Percentiles rank a stretch among this genome's conserved stretches.
phyloP scores from a whole-genome alignment of 768 basidiomycete species.

The Tubosaeta sp. region DNA sequence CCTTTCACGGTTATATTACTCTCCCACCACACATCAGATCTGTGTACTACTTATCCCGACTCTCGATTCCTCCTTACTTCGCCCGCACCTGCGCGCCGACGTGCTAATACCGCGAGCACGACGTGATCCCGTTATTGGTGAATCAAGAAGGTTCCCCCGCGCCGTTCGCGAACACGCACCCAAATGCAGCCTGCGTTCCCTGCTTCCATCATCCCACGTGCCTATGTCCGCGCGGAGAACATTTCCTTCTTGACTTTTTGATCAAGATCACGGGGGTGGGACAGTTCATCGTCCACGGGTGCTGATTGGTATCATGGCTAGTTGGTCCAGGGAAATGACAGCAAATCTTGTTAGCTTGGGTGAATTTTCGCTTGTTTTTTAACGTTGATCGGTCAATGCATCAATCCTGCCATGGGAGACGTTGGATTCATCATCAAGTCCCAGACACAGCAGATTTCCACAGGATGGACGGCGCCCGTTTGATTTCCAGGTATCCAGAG shows the following conservation, averaged over 20 bases:
- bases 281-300: background rate
- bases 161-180: background rate
- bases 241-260: background rate
- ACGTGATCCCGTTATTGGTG: background rate
- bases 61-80: background rate
- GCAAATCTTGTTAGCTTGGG: too few species aligned
- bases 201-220: background rate
- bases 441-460: background rate
- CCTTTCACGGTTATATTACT: background rate
- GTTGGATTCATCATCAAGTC: background rate
- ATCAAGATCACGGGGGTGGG: background rate
- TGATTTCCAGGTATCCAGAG: background rate
- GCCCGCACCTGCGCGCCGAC: background rate
- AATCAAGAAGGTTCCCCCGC: background rate
- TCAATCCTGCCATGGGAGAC: background rate
- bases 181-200: background rate
- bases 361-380: too few species aligned
- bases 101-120: background rate
- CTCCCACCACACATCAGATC: background rate
- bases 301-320: background rate
- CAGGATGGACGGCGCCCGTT: background rate
- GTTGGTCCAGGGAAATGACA: background rate
- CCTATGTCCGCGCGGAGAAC: background rate
- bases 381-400: background rate
- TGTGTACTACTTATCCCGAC: background rate